Evolutionary conservation across 164 flowering plant species (phyloP).

Genomic region (Hamamelis virginiana): DNA sequence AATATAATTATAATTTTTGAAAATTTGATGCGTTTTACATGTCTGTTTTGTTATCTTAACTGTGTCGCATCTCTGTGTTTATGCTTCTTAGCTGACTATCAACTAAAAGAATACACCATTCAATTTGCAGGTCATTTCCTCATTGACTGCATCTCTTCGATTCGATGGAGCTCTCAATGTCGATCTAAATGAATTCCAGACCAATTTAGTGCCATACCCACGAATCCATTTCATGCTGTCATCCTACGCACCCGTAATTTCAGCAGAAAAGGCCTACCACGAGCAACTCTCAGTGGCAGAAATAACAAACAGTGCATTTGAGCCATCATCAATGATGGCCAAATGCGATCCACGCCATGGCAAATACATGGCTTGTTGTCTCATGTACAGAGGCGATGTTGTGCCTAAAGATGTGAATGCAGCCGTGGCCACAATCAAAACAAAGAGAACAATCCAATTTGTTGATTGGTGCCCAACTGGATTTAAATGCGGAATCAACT

Average conservation of each 20-base stretch:
- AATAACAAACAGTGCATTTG: constrained; percentile 64
- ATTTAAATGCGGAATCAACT: constrained; percentile 64
- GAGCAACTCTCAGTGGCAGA: constrained; percentile 65
- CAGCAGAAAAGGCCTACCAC: constrained; percentile 63
- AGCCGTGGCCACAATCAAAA: constrained; percentile 66
- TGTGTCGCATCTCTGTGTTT: no score
- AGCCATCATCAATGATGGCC: constrained; percentile 67
- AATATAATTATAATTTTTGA: neutral
- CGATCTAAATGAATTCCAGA: constrained; percentile 68
- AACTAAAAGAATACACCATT: no score
- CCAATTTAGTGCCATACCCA: constrained; percentile 69
- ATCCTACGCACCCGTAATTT: constrained; percentile 62
- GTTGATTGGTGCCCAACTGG: constrained; percentile 74
- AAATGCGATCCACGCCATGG: constrained; percentile 74
- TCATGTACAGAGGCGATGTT: constrained; percentile 76
- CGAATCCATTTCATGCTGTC: constrained; percentile 73
- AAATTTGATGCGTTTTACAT: no score
- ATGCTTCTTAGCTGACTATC: no score
- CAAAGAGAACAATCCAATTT: constrained; percentile 67
- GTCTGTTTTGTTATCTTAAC: no score
- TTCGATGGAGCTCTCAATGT: constrained; percentile 71
- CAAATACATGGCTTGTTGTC: constrained; percentile 71
- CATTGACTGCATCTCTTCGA: constrained; percentile 61
- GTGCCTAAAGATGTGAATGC: constrained; percentile 75
- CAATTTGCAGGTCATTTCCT: constrained; percentile 62